phyloP scores from a whole-genome alignment of 768 basidiomycete genomes.

The Mycena albidolilacea region DNA sequence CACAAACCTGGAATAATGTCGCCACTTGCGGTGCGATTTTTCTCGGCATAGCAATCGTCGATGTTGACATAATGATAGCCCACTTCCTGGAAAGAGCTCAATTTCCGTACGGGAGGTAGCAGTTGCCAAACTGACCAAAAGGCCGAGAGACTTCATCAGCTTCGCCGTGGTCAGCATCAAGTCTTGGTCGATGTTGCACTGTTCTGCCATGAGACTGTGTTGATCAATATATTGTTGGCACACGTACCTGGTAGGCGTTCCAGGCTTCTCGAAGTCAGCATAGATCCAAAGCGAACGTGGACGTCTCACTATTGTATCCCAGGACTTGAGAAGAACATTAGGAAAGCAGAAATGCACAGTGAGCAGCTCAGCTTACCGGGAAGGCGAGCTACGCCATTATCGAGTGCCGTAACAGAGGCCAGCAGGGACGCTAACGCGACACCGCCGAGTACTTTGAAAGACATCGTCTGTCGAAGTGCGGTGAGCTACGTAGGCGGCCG shows the following conservation, averaged over 20 bases:
- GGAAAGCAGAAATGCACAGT: not conserved
- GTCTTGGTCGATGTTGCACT: conserved; percentile 57
- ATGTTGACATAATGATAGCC: conserved; percentile 75
- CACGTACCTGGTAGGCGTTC: conserved; percentile 38
- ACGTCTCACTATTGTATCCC: conserved; percentile 37
- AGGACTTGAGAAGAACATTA: conserved; percentile 20
- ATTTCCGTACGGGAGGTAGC: not conserved
- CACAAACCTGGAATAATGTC: conserved; percentile 67
- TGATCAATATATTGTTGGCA: not conserved
- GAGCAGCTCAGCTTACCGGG: conserved; percentile 27
- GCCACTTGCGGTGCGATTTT: conserved; percentile 63
- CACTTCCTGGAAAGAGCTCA: conserved; percentile 55
- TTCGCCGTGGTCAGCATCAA: conserved; percentile 66
- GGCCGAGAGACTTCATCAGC: conserved; percentile 71
- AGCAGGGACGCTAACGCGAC: conserved; percentile 17
- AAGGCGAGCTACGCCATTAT: conserved; percentile 37
- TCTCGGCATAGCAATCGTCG: conserved; percentile 78
- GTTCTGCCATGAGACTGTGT: not conserved
- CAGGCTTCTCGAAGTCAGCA: conserved; percentile 29
- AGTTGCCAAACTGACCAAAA: conserved; percentile 53
- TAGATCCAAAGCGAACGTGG: not conserved
- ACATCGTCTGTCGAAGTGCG: conserved; percentile 7
- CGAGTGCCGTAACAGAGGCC: conserved; percentile 25
- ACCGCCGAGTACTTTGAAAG: conserved; percentile 6
- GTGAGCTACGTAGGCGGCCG: not conserved